These are phyloP conservation scores for Gracilaria domingensis DNA, from an alignment of 23 red algal genomes.

Conservation along the genomic window DNA sequence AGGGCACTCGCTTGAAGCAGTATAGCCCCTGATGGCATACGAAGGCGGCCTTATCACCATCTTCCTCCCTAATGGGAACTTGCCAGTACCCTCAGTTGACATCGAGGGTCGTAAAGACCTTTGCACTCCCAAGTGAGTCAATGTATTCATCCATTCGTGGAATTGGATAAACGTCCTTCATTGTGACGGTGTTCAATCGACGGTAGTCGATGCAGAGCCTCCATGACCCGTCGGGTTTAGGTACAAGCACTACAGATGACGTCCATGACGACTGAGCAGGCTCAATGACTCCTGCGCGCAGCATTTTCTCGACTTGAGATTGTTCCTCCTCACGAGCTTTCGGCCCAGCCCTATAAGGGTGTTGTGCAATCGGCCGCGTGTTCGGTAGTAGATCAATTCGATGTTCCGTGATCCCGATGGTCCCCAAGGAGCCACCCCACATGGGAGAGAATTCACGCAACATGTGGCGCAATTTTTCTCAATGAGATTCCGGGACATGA, in stretches of 20 bases:
- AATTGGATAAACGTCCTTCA: constrained; percentile 11
- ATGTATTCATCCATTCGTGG: constrained; percentile 16
- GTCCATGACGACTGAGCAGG: neutral
- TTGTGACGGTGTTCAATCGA: neutral
- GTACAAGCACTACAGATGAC: neutral
- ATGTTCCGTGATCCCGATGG: neutral
- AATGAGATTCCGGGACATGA: neutral
- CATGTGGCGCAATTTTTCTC: neutral
- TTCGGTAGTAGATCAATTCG: neutral
- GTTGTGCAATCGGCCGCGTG: neutral
- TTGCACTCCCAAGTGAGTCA: neutral
- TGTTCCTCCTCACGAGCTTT: neutral
- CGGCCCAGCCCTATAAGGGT: neutral
- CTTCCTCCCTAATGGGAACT: no score
- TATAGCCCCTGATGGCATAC: no score
- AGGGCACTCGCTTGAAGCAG: no score
- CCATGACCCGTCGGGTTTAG: neutral
- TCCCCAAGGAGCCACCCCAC: neutral
- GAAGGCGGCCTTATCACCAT: no score
- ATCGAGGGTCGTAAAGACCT: neutral
- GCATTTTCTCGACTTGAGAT: neutral
- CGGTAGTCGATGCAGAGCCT: constrained; percentile 8
- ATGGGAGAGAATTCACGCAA: neutral
- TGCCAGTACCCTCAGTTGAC: no score
- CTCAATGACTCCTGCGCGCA: neutral